phyloP scores from a whole-genome alignment of 2,329 filamentous ascomycete species.

The Cytospora paraplurivora region DNA sequence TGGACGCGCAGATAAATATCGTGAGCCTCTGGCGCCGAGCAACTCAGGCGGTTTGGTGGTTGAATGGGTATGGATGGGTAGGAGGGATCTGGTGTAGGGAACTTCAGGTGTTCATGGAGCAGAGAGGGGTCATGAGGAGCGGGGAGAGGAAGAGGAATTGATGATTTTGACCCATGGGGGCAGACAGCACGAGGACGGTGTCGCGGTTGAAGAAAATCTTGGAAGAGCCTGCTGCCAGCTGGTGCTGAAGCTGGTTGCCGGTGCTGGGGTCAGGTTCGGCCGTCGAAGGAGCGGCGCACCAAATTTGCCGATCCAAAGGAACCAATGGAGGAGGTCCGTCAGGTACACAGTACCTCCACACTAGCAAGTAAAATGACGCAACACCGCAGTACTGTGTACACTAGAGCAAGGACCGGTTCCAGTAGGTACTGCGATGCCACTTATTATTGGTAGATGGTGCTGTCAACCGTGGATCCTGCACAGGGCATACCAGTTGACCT shows the following conservation, averaged over 20 bases:
- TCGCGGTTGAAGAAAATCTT: neutral
- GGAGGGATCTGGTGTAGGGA: neutral
- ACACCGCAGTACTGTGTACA: too few relatives aligned
- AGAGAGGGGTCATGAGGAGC: too few relatives aligned
- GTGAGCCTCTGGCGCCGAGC: neutral
- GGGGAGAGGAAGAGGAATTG: neutral
- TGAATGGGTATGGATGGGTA: neutral
- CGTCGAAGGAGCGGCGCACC: conserved; percentile 8
- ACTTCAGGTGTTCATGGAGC: neutral
- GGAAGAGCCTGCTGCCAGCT: neutral
- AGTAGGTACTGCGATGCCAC: too few relatives aligned
- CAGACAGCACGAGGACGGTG: neutral
- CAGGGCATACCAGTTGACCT: too few relatives aligned
- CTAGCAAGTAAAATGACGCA: neutral
- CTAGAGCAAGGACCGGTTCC: too few relatives aligned
- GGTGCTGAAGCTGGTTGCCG: neutral
- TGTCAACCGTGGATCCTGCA: too few relatives aligned
- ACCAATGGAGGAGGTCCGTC: neutral
- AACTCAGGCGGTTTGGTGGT: neutral
- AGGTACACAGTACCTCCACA: neutral
- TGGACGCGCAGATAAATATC: neutral
- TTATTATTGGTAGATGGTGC: too few relatives aligned
- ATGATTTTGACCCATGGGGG: too few relatives aligned
- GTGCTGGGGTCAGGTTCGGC: neutral
- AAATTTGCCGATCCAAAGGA: conserved; percentile 6